phyloP scores from a whole-genome alignment of 805 yeast species.

The Helenozyma baotianmanensis region DNA sequence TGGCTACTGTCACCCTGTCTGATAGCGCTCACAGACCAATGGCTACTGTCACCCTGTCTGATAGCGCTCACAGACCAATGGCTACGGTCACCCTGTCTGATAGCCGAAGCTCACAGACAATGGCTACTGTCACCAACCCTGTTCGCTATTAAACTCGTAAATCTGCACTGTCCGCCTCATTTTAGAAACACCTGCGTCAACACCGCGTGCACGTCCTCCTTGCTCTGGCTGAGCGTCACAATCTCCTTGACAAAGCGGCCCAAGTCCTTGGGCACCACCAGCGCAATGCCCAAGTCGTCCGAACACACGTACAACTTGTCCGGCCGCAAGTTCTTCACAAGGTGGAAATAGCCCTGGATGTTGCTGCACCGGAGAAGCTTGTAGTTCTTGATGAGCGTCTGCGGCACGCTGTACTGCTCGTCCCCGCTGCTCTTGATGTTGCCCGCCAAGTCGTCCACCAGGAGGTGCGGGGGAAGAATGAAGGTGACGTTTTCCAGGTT shows the following conservation, averaged over 20 bases:
- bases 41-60: too few species aligned
- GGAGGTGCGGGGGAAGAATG: constrained; percentile 40
- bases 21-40: too few species aligned
- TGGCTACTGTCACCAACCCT: too few species aligned
- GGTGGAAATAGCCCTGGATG: constrained; percentile 36
- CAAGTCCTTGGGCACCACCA: constrained; percentile 29
- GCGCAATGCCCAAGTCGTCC: constrained; percentile 37
- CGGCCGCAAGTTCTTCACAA: constrained; percentile 37
- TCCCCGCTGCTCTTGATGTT: constrained; percentile 12
- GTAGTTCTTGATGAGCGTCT: constrained; percentile 27
- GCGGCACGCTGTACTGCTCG: constrained; percentile 16
- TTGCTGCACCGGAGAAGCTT: constrained; percentile 37
- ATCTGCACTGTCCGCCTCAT: too few species aligned
- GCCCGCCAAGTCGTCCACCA: constrained; percentile 32
- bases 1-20: too few species aligned
- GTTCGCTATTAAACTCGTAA: too few species aligned
- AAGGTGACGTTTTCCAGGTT: constrained; percentile 38
- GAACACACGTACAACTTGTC: constrained; percentile 38
- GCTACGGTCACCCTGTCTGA: too few species aligned
- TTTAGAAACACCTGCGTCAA: constrained; percentile 18
- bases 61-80: too few species aligned
- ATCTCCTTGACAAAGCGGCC: constrained; percentile 35
- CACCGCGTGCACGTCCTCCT: constrained; percentile 19
- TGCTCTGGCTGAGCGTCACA: constrained; percentile 23
- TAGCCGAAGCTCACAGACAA: too few species aligned